A percentile compares a stretch with the other conserved stretches of the same genome.
Conservation (phyloP, 2,329 filamentous ascomycete genomes). For the Aspergillus fructus region DNA sequence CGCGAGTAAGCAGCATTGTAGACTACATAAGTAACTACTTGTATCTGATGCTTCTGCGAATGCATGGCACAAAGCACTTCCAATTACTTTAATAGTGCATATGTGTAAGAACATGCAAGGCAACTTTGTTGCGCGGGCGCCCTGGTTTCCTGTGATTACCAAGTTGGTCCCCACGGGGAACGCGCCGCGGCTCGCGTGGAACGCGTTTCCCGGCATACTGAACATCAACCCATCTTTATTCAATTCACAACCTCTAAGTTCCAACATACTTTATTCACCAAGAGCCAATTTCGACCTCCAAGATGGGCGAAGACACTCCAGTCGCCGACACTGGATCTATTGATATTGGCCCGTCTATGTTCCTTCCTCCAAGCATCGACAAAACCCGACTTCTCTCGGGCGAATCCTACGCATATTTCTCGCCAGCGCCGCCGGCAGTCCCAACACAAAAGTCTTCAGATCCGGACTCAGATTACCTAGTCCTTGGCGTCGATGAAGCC, state of each 20-base stretch:
- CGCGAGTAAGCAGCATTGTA: too few relatives aligned
- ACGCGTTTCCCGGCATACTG: background rate
- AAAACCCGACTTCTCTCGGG: conserved; percentile 58
- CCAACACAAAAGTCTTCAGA: conserved; percentile 26
- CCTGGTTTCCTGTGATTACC: too few relatives aligned
- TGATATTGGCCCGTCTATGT: conserved; percentile 37
- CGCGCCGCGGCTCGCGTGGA: background rate
- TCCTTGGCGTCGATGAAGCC: conserved; percentile 89
- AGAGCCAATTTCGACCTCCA: background rate
- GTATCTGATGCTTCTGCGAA: too few relatives aligned
- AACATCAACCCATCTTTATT: background rate
- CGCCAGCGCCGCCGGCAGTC: conserved; percentile 64
- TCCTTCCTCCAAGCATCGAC: conserved; percentile 70
- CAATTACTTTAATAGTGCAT: too few relatives aligned
- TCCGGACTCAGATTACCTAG: conserved; percentile 30
- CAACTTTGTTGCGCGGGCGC: too few relatives aligned
- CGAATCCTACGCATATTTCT: conserved; percentile 70
- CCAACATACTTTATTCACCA: background rate
- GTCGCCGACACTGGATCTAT: conserved; percentile 31
- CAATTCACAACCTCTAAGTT: background rate
- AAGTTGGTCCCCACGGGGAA: background rate
- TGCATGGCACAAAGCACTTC: too few relatives aligned
- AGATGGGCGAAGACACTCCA: conserved; percentile 36
- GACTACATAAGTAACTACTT: too few relatives aligned
- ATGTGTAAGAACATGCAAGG: too few relatives aligned